A percentile compares a stretch with the other conserved stretches of the same genome.
These are phyloP conservation scores for Friedmanniomyces simplex DNA, from an alignment of 495 filamentous ascomycete species.

Conservation along the genomic window DNA sequence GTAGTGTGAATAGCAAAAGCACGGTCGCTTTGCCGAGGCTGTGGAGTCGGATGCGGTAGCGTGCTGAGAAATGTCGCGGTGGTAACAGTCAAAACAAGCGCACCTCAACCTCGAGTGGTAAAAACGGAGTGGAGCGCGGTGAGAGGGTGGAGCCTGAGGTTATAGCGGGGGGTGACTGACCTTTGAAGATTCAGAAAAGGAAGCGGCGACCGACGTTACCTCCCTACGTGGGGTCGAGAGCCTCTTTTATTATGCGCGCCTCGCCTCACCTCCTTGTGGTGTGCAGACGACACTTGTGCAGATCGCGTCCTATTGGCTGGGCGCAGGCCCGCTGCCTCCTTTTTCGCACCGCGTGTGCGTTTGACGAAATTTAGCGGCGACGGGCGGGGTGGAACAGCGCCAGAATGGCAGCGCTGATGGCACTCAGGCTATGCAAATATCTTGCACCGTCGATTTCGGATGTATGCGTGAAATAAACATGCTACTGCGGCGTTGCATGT, in stretches of 20 bases:
- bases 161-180: background rate
- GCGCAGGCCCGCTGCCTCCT: background rate
- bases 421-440: no score
- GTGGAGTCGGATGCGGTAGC: background rate
- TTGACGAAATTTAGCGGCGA: background rate
- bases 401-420: no score
- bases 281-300: background rate
- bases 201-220: background rate
- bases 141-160: background rate
- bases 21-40: background rate
- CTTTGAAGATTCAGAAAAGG: no score
- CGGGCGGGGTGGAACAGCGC: background rate
- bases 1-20: no score
- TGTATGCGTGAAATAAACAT: no score
- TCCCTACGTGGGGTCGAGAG: background rate
- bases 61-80: conserved; percentile 1
- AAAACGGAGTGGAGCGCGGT: background rate
- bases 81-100: background rate
- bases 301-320: background rate
- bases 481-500: no score
- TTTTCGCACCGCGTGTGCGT: background rate
- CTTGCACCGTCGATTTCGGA: no score
- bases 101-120: background rate
- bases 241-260: background rate
- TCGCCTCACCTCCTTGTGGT: background rate